Evolutionary conservation across 345 rosid species (phyloP).

Genomic region (Eucalyptus leucophloia): DNA sequence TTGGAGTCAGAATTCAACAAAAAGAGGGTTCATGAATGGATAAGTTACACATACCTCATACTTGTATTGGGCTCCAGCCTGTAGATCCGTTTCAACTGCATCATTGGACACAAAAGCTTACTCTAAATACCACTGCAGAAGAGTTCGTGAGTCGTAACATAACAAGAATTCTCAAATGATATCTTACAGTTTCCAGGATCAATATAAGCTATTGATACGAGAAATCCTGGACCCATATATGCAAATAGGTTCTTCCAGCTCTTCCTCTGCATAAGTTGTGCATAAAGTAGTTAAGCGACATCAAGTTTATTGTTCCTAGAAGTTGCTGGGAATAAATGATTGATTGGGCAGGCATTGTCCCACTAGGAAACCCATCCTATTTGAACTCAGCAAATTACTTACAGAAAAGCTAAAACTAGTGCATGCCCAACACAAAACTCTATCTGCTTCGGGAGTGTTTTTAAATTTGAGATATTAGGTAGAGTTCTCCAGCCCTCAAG

Average conservation of each 20-base stretch:
- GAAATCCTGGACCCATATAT: constrained; percentile 93
- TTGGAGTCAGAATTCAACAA: neutral
- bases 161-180: neutral
- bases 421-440: neutral
- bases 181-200: constrained; percentile 96
- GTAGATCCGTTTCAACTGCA: constrained; percentile 95
- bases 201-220: constrained; percentile 89
- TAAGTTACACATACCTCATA: constrained; percentile 42
- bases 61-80: constrained; percentile 81
- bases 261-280: constrained; percentile 35
- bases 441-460: neutral
- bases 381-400: neutral
- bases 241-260: constrained; percentile 93
- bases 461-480: neutral
- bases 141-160: neutral
- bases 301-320: neutral
- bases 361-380: neutral
- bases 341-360: neutral
- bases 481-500: neutral
- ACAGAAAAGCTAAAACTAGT: neutral
- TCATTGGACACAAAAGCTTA: neutral
- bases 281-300: neutral
- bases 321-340: neutral
- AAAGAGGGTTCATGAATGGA: neutral
- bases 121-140: neutral